Evolutionary conservation across 805 yeast genomes (phyloP).

Genomic region (Schwanniomyces polymorphus): DNA sequence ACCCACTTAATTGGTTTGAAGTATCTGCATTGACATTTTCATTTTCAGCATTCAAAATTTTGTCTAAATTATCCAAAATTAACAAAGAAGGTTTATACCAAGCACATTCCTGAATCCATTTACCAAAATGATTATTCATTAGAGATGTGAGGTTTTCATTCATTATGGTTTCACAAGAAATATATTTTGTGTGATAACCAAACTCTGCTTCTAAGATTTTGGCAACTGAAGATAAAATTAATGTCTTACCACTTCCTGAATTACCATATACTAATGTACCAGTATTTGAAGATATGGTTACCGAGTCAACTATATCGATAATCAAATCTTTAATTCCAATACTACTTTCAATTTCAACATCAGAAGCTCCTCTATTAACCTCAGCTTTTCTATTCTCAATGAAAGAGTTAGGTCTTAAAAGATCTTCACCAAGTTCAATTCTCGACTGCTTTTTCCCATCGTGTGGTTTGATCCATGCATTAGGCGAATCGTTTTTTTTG

Average conservation of each 20-base stretch:
- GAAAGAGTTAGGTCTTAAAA: conserved; percentile 46
- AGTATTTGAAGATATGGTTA: conserved; percentile 43
- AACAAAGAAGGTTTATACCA: conserved; percentile 82
- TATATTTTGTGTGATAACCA: conserved; percentile 46
- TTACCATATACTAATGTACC: conserved; percentile 71
- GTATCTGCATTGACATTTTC: conserved; percentile 58
- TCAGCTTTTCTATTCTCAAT: conserved; percentile 15
- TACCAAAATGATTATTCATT: conserved; percentile 41
- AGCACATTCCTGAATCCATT: conserved; percentile 51
- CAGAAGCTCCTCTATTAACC: background rate
- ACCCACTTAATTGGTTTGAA: conserved; percentile 66
- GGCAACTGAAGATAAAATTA: conserved; percentile 46
- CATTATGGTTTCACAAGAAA: conserved; percentile 55
- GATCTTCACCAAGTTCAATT: conserved; percentile 53
- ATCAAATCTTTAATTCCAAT: conserved; percentile 59
- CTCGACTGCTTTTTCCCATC: conserved; percentile 24
- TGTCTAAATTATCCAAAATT: conserved; percentile 76
- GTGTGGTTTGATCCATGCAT: conserved; percentile 42
- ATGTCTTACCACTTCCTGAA: conserved; percentile 81
- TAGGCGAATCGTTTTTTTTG: conserved; percentile 42
- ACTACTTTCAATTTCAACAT: conserved; percentile 21
- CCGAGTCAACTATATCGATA: conserved; percentile 34
- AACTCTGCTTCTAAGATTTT: conserved; percentile 31
- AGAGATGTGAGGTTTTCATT: conserved; percentile 53
- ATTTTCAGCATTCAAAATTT: conserved; percentile 64